Percentiles rank a stretch among this genome's conserved stretches.
Evolutionary conservation across 305 asterid species (phyloP).

Genomic region (Andrographis paniculata): DNA sequence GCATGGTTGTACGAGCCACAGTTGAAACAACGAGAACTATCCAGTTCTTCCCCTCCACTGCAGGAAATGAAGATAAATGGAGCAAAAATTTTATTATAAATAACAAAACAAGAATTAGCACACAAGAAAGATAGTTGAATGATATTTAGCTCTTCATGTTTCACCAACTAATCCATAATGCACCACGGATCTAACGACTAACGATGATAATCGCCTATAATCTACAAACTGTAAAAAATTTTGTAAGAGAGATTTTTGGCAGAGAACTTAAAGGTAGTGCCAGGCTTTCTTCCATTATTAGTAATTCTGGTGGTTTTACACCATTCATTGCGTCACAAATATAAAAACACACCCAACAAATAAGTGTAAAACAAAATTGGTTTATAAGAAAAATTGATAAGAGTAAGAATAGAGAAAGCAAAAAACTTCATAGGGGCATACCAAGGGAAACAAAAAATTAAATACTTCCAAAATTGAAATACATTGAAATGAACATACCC

Average conservation of each 20-base stretch:
- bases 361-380: not conserved
- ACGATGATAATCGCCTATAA: not conserved
- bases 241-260: not conserved
- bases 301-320: too few relatives aligned
- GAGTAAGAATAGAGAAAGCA: not conserved
- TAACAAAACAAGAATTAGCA: slow-evolving; percentile 6
- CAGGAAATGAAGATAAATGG: slow-evolving; percentile 22
- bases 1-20: slow-evolving; percentile 88
- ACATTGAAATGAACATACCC: slow-evolving; percentile 36
- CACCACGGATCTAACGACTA: slow-evolving; percentile 7
- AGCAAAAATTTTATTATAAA: not conserved
- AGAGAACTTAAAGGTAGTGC: too few relatives aligned
- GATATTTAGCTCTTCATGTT: not conserved
- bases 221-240: slow-evolving; percentile 1
- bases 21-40: slow-evolving; percentile 83
- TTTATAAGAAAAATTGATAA: not conserved
- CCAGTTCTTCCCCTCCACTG: slow-evolving; percentile 49
- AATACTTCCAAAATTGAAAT: slow-evolving; percentile 14
- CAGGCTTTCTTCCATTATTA: too few relatives aligned
- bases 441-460: not conserved
- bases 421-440: not conserved
- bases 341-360: not conserved
- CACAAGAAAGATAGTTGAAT: too few relatives aligned
- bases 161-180: slow-evolving; percentile 1
- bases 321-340: not conserved